Base-by-base conservation (phyloP, 2,329 filamentous ascomycete species). In the Phyllosticta citriasiana region DNA sequence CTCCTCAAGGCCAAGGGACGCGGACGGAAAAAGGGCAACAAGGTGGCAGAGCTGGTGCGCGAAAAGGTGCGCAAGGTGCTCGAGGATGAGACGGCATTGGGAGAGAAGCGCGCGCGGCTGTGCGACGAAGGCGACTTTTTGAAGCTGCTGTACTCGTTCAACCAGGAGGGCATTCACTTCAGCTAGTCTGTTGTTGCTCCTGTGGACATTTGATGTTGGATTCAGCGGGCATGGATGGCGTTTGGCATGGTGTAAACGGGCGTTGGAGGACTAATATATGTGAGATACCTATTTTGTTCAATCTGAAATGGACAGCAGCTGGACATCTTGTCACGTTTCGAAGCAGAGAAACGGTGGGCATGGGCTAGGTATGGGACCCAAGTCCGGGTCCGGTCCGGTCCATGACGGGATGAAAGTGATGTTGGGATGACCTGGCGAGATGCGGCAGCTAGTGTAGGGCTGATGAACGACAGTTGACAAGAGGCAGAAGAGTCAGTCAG, bases 71-170 rank as follows among this genome's bases (percentile, higher is more conserved):
- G 88, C 68, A 89, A 87, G 71, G 91, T 97, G 22, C 79, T 97
- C 22, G 88, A 93, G 70, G 84, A 88, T 65, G 86, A 88, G 61
- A 96, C 92, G 0, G 83, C 85, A 55, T 79, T 97, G 59, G 87
- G 86, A 2, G 90, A 96, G 63, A 90, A 88, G 77, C 81, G 93
- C 65, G 84, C 92, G 10, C 83, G 90, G 64, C 87, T 94, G 79
- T 95, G 91, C 70, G 91, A 97, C 70, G 91, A 97, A 76, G 92
- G 88, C 58, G 92, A 96, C 69, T 97, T 97, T 71, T 76, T 99
- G 71, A 87, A 86, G 67, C 74, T 97, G 65, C 76, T 96, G 64
- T 85, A 82, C 73, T 88, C 88, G 1, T 96, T 97, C 74, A 96
- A 97, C 72, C 84, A 90, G 66, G 90, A 96, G 72, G 91, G 91